Conservation (phyloP, 805 yeast genomes). For the Metschnikowia picachoensis region DNA sequence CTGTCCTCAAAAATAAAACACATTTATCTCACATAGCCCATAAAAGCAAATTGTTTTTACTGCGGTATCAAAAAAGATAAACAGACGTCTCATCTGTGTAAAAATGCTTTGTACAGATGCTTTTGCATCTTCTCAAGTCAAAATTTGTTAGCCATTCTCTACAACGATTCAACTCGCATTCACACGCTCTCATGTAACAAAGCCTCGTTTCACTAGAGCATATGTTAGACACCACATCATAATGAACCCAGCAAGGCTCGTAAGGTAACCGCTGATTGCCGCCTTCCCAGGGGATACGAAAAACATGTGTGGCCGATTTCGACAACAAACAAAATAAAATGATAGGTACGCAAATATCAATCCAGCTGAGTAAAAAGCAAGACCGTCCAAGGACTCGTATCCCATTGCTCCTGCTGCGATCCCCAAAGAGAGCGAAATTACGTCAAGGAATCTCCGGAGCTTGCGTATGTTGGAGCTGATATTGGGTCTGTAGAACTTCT, state of each 20-base stretch:
- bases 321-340: slow-evolving; percentile 33
- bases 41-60: too few species aligned
- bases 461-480: slow-evolving; percentile 12
- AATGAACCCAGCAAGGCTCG: slow-evolving; percentile 36
- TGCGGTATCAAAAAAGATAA: too few species aligned
- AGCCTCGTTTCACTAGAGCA: slow-evolving; percentile 32
- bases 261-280: slow-evolving; percentile 30
- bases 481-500: neutral
- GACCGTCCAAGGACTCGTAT: slow-evolving; percentile 34
- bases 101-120: too few species aligned
- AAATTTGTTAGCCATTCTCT: too few species aligned
- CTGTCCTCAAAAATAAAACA: too few species aligned
- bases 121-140: too few species aligned
- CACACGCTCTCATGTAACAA: too few species aligned
- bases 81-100: too few species aligned
- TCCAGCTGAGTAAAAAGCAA: slow-evolving; percentile 33
- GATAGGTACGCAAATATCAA: slow-evolving; percentile 26
- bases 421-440: slow-evolving; percentile 36
- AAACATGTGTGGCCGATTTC: slow-evolving; percentile 21
- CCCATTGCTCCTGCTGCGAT: slow-evolving; percentile 39
- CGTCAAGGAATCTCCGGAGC: slow-evolving; percentile 32
- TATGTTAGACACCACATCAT: slow-evolving; percentile 49
- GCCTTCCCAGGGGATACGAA: slow-evolving; percentile 31
- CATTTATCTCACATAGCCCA: too few species aligned
- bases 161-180: too few species aligned